A percentile compares a stretch with the other conserved stretches of the same genome.
These are phyloP conservation scores for Myrmaecium sp. DNA, from an alignment of 2,329 filamentous ascomycete genomes.

Conservation along the genomic window DNA sequence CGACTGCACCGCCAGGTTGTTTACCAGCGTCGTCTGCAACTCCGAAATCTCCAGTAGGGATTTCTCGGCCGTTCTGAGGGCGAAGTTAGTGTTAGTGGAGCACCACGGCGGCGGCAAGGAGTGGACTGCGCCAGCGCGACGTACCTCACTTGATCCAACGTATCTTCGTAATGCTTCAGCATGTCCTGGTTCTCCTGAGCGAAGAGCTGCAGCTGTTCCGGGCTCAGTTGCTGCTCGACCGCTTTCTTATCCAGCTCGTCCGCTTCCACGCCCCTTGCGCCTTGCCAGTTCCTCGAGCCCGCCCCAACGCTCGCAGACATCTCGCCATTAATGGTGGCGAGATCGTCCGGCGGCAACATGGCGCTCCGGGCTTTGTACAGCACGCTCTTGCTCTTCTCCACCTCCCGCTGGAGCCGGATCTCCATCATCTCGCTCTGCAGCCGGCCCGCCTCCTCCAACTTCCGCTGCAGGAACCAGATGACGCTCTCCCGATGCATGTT, in stretches of 20 bases:
- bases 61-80: slow-evolving; percentile 61
- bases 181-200: slow-evolving; percentile 85
- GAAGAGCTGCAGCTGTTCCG: slow-evolving; percentile 84
- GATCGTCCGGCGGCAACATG: slow-evolving; percentile 10
- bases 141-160: slow-evolving; percentile 85
- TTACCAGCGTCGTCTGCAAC: slow-evolving; percentile 74
- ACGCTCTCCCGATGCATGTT: slow-evolving; percentile 65
- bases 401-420: slow-evolving; percentile 62
- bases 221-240: slow-evolving; percentile 46
- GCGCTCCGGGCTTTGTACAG: slow-evolving; percentile 48
- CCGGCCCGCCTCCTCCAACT: slow-evolving; percentile 57
- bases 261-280: slow-evolving; percentile 9
- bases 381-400: slow-evolving; percentile 79
- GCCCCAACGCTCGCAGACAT: no score
- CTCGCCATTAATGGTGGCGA: slow-evolving; percentile 9
- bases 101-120: background rate
- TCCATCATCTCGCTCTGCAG: slow-evolving; percentile 89
- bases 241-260: slow-evolving; percentile 13
- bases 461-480: slow-evolving; percentile 62
- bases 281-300: slow-evolving; percentile 8
- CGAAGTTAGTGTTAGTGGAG: slow-evolving; percentile 7
- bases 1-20: slow-evolving; percentile 70
- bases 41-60: slow-evolving; percentile 86
- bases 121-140: slow-evolving; percentile 18
- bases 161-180: slow-evolving; percentile 83